Percentiles rank a stretch among this genome's conserved stretches.
Conservation (phyloP, 2,329 filamentous ascomycete genomes). For the Ramularia endophylla region DNA sequence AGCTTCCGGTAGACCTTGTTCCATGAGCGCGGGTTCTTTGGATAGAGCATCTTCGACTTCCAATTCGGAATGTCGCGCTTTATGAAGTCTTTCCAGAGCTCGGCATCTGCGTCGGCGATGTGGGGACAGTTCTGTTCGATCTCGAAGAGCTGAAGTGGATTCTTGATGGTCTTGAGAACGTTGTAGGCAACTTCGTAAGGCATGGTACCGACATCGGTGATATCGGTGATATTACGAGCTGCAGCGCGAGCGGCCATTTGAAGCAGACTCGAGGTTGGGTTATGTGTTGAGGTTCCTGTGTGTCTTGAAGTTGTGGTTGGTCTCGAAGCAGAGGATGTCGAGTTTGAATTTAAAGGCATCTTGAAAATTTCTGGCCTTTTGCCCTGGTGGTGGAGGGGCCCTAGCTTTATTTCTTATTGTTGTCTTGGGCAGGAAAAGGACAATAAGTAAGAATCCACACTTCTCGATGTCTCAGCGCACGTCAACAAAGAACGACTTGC, state of each 20-base stretch:
- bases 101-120: slow-evolving; percentile 60
- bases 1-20: slow-evolving; percentile 62
- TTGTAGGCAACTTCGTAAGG: slow-evolving; percentile 60
- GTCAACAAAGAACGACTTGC: no score
- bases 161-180: slow-evolving; percentile 66
- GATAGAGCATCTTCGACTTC: slow-evolving; percentile 56
- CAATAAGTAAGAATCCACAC: neutral
- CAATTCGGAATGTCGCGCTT: slow-evolving; percentile 66
- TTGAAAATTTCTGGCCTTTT: no score
- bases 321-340: neutral
- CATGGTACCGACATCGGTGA: slow-evolving; percentile 67
- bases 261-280: slow-evolving; percentile 31
- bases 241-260: slow-evolving; percentile 36
- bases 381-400: no score
- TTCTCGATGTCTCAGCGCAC: neutral
- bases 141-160: slow-evolving; percentile 62
- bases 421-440: no score
- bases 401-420: no score
- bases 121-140: slow-evolving; percentile 75
- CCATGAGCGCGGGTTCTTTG: slow-evolving; percentile 65
- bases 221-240: slow-evolving; percentile 36
- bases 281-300: slow-evolving; percentile 4
- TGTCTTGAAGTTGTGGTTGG: slow-evolving; percentile 3
- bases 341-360: no score
- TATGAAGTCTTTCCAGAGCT: slow-evolving; percentile 77